Base-by-base conservation (phyloP, 192 early-diverging fungal genomes). In the Coemansia sp. region DNA sequence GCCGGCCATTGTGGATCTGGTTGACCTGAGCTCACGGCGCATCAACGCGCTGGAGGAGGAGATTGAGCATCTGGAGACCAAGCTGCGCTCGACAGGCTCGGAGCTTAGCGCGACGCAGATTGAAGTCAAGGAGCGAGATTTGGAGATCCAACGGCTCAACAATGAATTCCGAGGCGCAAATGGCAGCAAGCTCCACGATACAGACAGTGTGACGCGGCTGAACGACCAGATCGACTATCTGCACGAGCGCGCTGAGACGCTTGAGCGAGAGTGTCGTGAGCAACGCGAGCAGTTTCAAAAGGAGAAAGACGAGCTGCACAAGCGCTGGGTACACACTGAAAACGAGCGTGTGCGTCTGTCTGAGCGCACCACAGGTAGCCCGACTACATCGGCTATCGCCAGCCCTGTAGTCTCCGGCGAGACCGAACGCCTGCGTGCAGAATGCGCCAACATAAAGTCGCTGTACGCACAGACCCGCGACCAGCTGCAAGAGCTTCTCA, bases 391-490 rank as follows among this genome's bases (percentile, higher is more conserved):
- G 7, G 63, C 63, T 47, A n/a, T 12, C 16, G 26, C 56, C 21
- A 29, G 39, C 49, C 12, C 57, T 7, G 23, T 4, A n/a, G 25
- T 9, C 6, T 11, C 47, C 6, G 43, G 37, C 0, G 71, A 75
- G 22, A 22, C 50, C 3, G 64, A 73, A 26, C 61, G 68, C 11
- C 58, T 80, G 64, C 77, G 67, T 9, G 61, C 71, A 0, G 77
- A 80, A 17, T 69, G 63, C 52, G 48, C 67, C 55, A 80, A 80
- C 43, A 74, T 74, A 50, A 74, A 74, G 61, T 80, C 77, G 57
- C 65, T 80, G 1, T 80, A 80, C 29, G 67, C 71, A 3, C 77
- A 80, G 72, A 80, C 77, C 0, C 77, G 77, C 54, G 77, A 80
- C 65, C 77, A 80, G 58, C 71, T 80, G 17, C 77, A 80, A 25